phyloP scores from a whole-genome alignment of 495 filamentous ascomycete species.

The Astrothelium macrocarpum region DNA sequence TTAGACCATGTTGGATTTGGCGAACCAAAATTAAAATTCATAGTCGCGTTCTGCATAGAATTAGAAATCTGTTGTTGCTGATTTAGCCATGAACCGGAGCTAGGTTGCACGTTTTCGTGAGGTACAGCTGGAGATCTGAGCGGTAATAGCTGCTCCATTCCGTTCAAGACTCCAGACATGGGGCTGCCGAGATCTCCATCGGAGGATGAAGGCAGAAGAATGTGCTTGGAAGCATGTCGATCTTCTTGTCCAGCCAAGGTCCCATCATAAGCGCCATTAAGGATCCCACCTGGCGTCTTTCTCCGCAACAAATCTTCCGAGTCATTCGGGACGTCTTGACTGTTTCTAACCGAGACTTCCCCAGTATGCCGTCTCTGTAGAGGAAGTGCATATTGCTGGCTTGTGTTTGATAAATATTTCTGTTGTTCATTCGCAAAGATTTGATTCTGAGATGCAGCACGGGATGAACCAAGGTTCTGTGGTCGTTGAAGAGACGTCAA shows the following conservation, averaged over 20 bases:
- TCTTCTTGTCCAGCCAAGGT: conserved; percentile 67
- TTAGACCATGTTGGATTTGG: conserved; percentile 11
- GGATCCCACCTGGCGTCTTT: conserved; percentile 89
- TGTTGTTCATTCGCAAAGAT: neutral
- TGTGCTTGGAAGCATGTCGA: conserved; percentile 76
- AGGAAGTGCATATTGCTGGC: conserved; percentile 35
- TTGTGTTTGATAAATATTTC: conserved; percentile 18
- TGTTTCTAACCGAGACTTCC: neutral
- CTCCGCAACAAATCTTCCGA: conserved; percentile 75
- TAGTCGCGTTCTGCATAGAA: neutral
- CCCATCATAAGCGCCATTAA: conserved; percentile 90
- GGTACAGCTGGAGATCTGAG: conserved; percentile 1
- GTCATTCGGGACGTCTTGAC: conserved; percentile 8
- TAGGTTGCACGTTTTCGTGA: conserved; percentile 2
- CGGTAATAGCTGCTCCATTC: neutral
- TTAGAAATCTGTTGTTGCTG: conserved; percentile 11
- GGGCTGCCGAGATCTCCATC: conserved; percentile 2
- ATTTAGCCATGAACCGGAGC: conserved; percentile 16
- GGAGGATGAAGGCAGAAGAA: conserved; percentile 57
- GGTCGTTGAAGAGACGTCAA: neutral
- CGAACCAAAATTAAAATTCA: conserved; percentile 11
- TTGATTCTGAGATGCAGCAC: neutral
- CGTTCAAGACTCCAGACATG: conserved; percentile 8
- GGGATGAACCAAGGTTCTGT: neutral
- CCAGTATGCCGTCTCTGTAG: conserved; percentile 19